Percentiles rank a stretch among this genome's conserved stretches.
Conservation (phyloP, 2,329 filamentous ascomycete species). For the Phaeosphaeriaceae sp. region DNA sequence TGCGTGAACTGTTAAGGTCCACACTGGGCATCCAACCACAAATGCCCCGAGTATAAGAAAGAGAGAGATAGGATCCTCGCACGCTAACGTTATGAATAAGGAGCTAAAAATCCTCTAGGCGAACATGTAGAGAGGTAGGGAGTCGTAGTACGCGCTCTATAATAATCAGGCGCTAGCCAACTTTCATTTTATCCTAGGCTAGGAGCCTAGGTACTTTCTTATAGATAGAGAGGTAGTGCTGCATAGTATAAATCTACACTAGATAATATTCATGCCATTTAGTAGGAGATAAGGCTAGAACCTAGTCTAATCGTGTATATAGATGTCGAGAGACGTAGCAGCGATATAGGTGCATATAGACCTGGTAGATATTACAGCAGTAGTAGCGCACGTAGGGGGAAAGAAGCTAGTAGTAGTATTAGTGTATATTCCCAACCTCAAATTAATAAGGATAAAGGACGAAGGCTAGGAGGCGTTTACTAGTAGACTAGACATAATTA, state of each 20-base stretch:
- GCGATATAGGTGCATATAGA: conserved; percentile 11
- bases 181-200: conserved; percentile 14
- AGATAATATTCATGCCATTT: conserved; percentile 5
- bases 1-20: too few relatives aligned
- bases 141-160: conserved; percentile 13
- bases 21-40: conserved; percentile 1
- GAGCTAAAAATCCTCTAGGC: conserved; percentile 14
- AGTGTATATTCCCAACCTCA: conserved; percentile 11
- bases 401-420: conserved; percentile 12
- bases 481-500: conserved; percentile 12
- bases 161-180: conserved; percentile 6
- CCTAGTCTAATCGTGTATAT: conserved; percentile 7
- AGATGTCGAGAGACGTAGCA: conserved; percentile 5
- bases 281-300: conserved; percentile 5
- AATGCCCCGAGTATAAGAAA: conserved; percentile 10
- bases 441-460: conserved; percentile 6
- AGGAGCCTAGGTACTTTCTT: conserved; percentile 9
- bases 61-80: conserved; percentile 8
- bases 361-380: conserved; percentile 8
- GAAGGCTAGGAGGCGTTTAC: conserved; percentile 9
- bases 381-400: conserved; percentile 6
- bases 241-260: conserved; percentile 6
- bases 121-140: conserved; percentile 13
- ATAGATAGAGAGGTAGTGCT: conserved; percentile 3
- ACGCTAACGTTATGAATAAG: conserved; percentile 15